Evolutionary conservation across 2,329 filamentous ascomycete species (phyloP).

Genomic region (Xylaria sp.): DNA sequence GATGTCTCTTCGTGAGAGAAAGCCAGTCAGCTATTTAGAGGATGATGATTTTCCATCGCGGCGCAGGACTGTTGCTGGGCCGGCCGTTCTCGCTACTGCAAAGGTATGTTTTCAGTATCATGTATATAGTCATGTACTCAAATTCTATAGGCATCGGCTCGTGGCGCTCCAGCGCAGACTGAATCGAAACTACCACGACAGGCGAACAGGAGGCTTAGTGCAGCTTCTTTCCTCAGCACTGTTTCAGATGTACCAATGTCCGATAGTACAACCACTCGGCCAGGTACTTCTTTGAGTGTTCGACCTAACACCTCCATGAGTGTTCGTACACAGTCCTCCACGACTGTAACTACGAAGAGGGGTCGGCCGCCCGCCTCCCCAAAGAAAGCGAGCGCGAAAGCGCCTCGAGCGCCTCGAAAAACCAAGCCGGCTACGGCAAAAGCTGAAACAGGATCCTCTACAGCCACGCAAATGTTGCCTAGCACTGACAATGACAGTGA

Average conservation of each 20-base stretch:
- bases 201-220: constrained; percentile 56
- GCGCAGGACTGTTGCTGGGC: constrained; percentile 66
- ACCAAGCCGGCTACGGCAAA: constrained; percentile 33
- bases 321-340: constrained; percentile 45
- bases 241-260: constrained; percentile 29
- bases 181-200: constrained; percentile 40
- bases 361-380: constrained; percentile 55
- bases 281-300: constrained; percentile 50
- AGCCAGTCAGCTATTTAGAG: constrained; percentile 59
- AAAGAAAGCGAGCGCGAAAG: constrained; percentile 49
- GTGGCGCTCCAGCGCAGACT: constrained; percentile 42
- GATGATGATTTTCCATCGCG: constrained; percentile 58
- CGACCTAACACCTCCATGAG: constrained; percentile 52
- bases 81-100: constrained; percentile 52
- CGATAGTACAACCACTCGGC: constrained; percentile 36
- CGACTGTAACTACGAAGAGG: constrained; percentile 62
- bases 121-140: constrained; percentile 19
- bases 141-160: constrained; percentile 41
- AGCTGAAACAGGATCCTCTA: constrained; percentile 9
- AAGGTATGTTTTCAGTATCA: constrained; percentile 44
- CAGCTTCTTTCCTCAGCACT: constrained; percentile 48
- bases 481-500: neutral
- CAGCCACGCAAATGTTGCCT: constrained; percentile 16
- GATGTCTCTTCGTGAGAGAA: constrained; percentile 77
- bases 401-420: constrained; percentile 48